These are phyloP conservation scores for Zizania palustris DNA, from an alignment of 202 grass and related monocot species.

Conservation along the genomic window DNA sequence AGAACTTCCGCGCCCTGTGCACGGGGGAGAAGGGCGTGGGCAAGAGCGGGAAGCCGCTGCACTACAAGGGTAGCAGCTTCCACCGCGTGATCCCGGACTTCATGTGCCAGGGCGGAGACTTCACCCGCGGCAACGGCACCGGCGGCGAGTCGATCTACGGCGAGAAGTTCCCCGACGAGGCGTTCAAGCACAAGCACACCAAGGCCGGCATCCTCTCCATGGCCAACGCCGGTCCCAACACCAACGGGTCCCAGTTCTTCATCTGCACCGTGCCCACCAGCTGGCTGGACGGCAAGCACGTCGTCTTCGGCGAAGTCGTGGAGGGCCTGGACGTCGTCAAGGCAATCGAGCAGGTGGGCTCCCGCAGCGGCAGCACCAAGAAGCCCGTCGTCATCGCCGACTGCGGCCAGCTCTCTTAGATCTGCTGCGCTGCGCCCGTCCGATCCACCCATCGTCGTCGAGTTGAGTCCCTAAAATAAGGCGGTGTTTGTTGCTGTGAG, in stretches of 20 bases:
- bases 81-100: slow-evolving; percentile 76
- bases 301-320: slow-evolving; percentile 58
- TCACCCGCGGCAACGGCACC: slow-evolving; percentile 62
- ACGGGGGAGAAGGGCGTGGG: slow-evolving; percentile 68
- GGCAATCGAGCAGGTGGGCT: slow-evolving; percentile 53
- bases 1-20: slow-evolving; percentile 89
- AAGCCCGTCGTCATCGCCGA: slow-evolving; percentile 60
- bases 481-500: neutral
- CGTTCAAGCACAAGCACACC: slow-evolving; percentile 63
- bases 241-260: slow-evolving; percentile 91
- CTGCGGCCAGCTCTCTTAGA: slow-evolving; percentile 66
- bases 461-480: slow-evolving; percentile 4
- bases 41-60: slow-evolving; percentile 51
- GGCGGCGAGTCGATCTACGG: slow-evolving; percentile 82
- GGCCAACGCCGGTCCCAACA: slow-evolving; percentile 72
- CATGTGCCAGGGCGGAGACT: slow-evolving; percentile 91
- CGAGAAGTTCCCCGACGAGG: slow-evolving; percentile 69
- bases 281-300: slow-evolving; percentile 74
- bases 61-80: slow-evolving; percentile 62
- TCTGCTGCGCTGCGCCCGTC: neutral
- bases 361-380: slow-evolving; percentile 28
- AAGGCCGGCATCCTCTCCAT: slow-evolving; percentile 56
- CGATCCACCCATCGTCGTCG: neutral
- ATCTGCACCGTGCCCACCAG: slow-evolving; percentile 56
- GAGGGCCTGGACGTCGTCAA: slow-evolving; percentile 60